Evolutionary conservation across 331 rosid species (phyloP), one percentile per base, ranked within the genome.

Genomic region (Dryas integrifolia): DNA sequence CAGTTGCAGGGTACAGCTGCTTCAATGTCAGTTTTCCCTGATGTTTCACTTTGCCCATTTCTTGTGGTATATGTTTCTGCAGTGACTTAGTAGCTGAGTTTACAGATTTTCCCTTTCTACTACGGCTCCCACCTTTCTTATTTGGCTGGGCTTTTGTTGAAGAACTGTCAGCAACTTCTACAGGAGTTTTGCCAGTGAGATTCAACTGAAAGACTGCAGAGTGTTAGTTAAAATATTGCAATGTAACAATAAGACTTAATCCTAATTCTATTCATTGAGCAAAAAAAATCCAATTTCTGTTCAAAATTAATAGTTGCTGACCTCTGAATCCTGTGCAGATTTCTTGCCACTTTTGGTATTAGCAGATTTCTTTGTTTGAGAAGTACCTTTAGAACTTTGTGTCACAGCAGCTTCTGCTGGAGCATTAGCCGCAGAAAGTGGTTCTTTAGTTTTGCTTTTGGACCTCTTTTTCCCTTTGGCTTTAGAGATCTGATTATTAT

Each of bases 1-100:
- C 92, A 7, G 73, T 48, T 16, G 99, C 88, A 14, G 97, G 96
- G 86, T 88, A 95, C 24, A 89, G 75, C 62, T 67, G 88, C 85
- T 82, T 86, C 46, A 46, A 46, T 15, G 77, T 76, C 82, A 74
- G 67, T 43, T 66, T 84, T 75, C 84, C 80, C 5, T 16, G 72
- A 38, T 79, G 76, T 75, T 82, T 88, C 64, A 58, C 73, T 67
- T 76, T 76, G 15, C 61, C 81, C 46, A 56, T 71, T n/a, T 69
- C 66, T 74, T 65, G 74, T 47, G 78, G 49, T 72, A 67, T 62
- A 58, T 53, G 78, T 67, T 79, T 79, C 62, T 46, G 77, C 72
- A 73, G 68, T 58, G 69, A 59, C 75, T 76, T 76, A 43, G 49
- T 51, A 52, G 77, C 72, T 13, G 75, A 78, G 65, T 71, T 79